Evolutionary conservation across 2,329 filamentous ascomycete species (phyloP).

Genomic region (Hansfordia pulvinata): DNA sequence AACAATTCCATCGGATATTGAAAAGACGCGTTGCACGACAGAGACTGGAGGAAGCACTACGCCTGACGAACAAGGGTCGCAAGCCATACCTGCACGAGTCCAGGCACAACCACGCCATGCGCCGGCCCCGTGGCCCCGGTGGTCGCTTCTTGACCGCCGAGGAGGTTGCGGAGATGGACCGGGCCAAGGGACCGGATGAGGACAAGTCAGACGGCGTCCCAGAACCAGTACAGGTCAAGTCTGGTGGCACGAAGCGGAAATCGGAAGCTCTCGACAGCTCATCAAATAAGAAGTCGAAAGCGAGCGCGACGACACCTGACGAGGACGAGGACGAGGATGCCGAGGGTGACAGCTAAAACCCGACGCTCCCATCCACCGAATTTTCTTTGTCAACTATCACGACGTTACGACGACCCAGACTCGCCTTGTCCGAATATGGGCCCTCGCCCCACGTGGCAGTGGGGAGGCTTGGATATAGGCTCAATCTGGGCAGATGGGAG

Average conservation of each 20-base stretch:
- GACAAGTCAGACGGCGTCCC: constrained; percentile 20
- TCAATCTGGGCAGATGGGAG: no score
- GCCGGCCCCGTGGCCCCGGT: constrained; percentile 81
- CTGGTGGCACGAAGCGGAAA: constrained; percentile 43
- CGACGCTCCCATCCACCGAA: constrained; percentile 3
- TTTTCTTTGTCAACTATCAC: constrained; percentile 17
- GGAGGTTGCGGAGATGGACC: constrained; percentile 83
- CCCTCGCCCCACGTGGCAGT: no score
- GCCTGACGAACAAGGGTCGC: constrained; percentile 84
- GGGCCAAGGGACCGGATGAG: constrained; percentile 33
- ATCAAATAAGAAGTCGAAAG: constrained; percentile 39
- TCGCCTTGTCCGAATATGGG: no score
- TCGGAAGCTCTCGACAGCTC: constrained; percentile 33
- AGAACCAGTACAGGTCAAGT: constrained; percentile 16
- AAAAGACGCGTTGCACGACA: constrained; percentile 89
- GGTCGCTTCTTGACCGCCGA: constrained; percentile 94
- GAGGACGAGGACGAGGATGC: constrained; percentile 29
- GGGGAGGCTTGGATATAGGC: no score
- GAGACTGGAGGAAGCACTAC: constrained; percentile 81
- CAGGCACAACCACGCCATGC: constrained; percentile 96
- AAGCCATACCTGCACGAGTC: constrained; percentile 98
- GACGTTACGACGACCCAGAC: constrained; percentile 20
- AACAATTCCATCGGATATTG: constrained; percentile 94
- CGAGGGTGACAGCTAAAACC: constrained; percentile 25
- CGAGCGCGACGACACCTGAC: constrained; percentile 24